Base-by-base conservation (phyloP, 116 monocot species). In the Dioscorea cayenensis region DNA sequence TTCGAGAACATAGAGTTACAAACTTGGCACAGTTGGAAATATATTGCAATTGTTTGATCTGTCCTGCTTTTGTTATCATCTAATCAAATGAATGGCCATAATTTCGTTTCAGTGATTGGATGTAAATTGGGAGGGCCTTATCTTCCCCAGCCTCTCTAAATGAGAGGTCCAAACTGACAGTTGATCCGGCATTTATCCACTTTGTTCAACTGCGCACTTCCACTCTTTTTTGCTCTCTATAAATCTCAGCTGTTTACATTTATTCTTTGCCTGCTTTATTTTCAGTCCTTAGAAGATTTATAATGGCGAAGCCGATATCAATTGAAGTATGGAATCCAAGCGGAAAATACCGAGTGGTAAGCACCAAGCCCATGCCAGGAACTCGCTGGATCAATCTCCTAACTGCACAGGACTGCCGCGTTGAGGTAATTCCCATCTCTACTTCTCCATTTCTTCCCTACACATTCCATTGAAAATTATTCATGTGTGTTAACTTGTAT, bases 281-380 rank as follows among this genome's bases (percentile, higher is more conserved):
- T 36, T 49, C 63, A 64, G 60, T 76, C 72, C 49, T 5, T 55
- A 60, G 36, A 51, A 75, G 55, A 14, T 16, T 14, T 63, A 36
- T 14, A 29, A 90, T 92, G 95, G 90, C 88, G 17, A 90, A 82
- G 72, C 92, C 95, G 25, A 85, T 96, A 4, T 90, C 92, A 11
- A 81, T 96, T 21, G 84, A 92, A 71, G 92, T 92, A 12, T 96
- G 96, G 96, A 96, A 96, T 66, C 92, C 92, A 4, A 96, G 75
- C 62, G 92, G 92, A 10, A 96, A 83, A 76, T 90, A 92, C 80
- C 85, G 96, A 63, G 92, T 96, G 23, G 66, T 96, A 71, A 96
- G 96, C 86, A 96, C 96, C 84, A 96, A 96, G 28, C 50, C 96
- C 75, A 96, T 96, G 96, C 96, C 92, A 7, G 96, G 96, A 20